A percentile compares a stretch with the other conserved stretches of the same genome.
Conservation (phyloP, 192 early-diverging fungal genomes). For the Powellomyces hirtus region DNA sequence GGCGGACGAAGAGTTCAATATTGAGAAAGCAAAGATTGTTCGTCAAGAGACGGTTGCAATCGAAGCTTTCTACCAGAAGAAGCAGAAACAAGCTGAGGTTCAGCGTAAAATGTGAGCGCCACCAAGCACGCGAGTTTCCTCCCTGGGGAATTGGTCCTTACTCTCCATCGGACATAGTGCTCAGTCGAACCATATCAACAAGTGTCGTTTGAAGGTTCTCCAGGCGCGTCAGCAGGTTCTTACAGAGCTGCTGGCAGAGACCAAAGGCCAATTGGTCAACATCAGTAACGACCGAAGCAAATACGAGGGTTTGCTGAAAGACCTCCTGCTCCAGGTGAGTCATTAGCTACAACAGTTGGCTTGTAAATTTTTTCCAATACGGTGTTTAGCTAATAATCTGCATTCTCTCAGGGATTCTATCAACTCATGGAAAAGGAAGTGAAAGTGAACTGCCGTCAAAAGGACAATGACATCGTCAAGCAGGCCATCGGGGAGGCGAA, state of each 20-base stretch:
- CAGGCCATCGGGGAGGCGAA: constrained; percentile 50
- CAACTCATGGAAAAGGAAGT: constrained; percentile 83
- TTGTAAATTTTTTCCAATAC: not conserved
- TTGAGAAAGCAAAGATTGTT: constrained; percentile 99
- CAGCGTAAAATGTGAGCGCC: constrained; percentile 82
- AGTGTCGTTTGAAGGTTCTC: constrained; percentile 85
- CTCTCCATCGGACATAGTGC: constrained; percentile 56
- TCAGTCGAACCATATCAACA: constrained; percentile 95
- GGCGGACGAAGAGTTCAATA: constrained; percentile 99
- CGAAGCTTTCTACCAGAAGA: constrained; percentile 92
- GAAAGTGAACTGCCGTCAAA: constrained; percentile 66
- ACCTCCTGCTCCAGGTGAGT: constrained; percentile 74
- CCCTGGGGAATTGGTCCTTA: not conserved
- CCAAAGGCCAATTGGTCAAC: constrained; percentile 57
- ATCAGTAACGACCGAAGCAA: constrained; percentile 56
- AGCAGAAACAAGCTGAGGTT: constrained; percentile 96
- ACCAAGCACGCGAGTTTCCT: not conserved
- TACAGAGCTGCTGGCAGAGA: constrained; percentile 75
- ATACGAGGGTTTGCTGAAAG: constrained; percentile 65
- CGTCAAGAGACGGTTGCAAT: constrained; percentile 96
- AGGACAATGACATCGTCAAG: constrained; percentile 65
- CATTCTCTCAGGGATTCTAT: constrained; percentile 59
- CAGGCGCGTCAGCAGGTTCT: constrained; percentile 85
- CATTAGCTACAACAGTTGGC: not conserved
- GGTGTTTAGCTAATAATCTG: constrained; percentile 10